Percentiles rank a stretch among this genome's conserved stretches.
Conservation (phyloP, 192 early-diverging fungal species). For the Backusella tuberculispora region DNA sequence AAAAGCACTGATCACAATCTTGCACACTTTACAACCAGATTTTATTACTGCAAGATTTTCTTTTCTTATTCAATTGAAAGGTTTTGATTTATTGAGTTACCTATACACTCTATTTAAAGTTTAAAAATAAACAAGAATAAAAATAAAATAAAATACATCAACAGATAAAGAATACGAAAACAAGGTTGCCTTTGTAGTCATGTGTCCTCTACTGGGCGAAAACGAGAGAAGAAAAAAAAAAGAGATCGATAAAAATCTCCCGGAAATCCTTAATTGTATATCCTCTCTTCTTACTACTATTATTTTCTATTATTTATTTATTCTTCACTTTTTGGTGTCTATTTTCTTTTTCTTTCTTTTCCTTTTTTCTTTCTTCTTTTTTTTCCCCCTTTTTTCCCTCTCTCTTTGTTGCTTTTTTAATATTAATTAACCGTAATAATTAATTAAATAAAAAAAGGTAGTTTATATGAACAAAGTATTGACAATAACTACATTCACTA, state of each 20-base stretch:
- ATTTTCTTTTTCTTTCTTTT: not conserved
- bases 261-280: constrained; percentile 13
- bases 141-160: constrained; percentile 1
- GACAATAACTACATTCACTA: not conserved
- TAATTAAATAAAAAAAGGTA: not conserved
- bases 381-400: not conserved
- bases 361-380: not conserved
- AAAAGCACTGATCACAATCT: constrained; percentile 15
- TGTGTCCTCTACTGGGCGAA: not conserved
- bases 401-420: not conserved
- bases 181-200: not conserved
- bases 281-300: constrained; percentile 6
- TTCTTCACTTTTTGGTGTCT: not conserved
- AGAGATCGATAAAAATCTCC: constrained; percentile 7
- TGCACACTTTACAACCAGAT: not conserved
- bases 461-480: not conserved
- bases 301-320: not conserved
- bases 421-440: not conserved
- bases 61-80: not conserved
- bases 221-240: not conserved
- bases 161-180: not conserved
- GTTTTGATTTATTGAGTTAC: constrained; percentile 11
- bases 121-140: not conserved
- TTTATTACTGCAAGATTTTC: not conserved
- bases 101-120: not conserved